Conservation (phyloP, 2,329 filamentous ascomycete species). For the Mycosphaerella sp. region DNA sequence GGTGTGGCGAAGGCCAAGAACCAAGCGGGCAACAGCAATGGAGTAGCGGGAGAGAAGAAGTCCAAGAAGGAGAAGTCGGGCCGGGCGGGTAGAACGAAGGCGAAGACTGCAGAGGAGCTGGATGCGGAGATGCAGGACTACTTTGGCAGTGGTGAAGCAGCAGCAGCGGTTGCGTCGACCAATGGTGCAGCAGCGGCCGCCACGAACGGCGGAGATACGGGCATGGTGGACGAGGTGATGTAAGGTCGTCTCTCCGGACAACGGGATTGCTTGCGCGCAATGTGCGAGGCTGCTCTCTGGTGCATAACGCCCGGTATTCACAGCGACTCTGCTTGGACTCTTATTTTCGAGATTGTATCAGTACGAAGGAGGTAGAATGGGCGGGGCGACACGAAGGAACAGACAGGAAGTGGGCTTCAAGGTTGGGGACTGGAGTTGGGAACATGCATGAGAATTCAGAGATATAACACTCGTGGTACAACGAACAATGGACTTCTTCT, state of each 20-base stretch:
- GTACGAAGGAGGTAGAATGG: conserved; percentile 2
- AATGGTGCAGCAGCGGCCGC: conserved; percentile 44
- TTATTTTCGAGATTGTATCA: conserved; percentile 11
- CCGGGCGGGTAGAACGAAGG: conserved; percentile 60
- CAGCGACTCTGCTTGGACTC: conserved; percentile 1
- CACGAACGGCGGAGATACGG: conserved; percentile 46
- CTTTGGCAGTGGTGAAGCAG: conserved; percentile 54
- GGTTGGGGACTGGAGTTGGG: too few species aligned
- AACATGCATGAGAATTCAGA: too few species aligned
- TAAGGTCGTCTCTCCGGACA: conserved; percentile 30
- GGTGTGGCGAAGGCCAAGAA: conserved; percentile 45
- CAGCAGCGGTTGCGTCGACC: conserved; percentile 39
- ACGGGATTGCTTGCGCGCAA: not conserved
- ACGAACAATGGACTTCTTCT: too few species aligned
- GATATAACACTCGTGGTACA: too few species aligned
- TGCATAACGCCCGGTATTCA: not conserved
- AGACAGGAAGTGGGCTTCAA: not conserved
- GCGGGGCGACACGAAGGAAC: too few species aligned
- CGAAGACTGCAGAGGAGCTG: conserved; percentile 90
- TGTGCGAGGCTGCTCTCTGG: not conserved
- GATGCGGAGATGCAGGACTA: conserved; percentile 98
- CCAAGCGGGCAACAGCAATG: conserved; percentile 46
- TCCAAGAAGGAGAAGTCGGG: conserved; percentile 52
- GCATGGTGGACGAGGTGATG: conserved; percentile 52
- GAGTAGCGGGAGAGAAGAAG: conserved; percentile 38